A percentile compares a stretch with the other conserved stretches of the same genome.
Conservation (phyloP, 1,284 basidiomycete genomes). For the Leccinum solheimii region DNA sequence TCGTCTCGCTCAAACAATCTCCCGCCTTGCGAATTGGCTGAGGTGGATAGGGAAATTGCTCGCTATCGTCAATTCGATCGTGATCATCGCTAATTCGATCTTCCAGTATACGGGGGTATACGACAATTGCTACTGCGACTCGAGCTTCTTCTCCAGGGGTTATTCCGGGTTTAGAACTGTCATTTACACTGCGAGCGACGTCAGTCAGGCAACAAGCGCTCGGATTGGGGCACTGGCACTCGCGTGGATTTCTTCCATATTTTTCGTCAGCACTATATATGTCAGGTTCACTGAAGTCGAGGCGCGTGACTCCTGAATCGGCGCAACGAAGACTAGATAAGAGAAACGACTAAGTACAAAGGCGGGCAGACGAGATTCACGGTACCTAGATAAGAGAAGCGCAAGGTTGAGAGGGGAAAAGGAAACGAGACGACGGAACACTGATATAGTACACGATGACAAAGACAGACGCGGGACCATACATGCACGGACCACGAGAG, state of each 20-base stretch:
- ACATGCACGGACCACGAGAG: too few relatives aligned
- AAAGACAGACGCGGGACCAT: too few relatives aligned
- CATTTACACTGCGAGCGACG: not conserved
- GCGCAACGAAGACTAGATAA: too few relatives aligned
- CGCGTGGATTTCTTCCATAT: conserved; percentile 3
- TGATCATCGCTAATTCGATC: conserved; percentile 19
- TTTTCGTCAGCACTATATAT: conserved; percentile 21
- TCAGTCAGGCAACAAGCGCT: conserved; percentile 2
- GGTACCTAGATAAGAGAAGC: too few relatives aligned
- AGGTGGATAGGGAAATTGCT: conserved; percentile 28
- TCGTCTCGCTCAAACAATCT: not conserved
- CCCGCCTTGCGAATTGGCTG: conserved; percentile 14
- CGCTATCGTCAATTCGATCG: conserved; percentile 26
- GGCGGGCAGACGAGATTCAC: too few relatives aligned
- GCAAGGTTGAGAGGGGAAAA: too few relatives aligned
- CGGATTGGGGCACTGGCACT: conserved; percentile 25
- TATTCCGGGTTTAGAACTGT: conserved; percentile 13
- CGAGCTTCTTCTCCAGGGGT: conserved; percentile 16
- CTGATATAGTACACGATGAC: too few relatives aligned
- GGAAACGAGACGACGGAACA: too few relatives aligned
- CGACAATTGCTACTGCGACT: conserved; percentile 27
- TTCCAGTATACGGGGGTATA: conserved; percentile 26
- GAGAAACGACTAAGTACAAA: too few relatives aligned
- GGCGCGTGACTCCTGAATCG: too few relatives aligned
- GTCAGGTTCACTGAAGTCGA: too few relatives aligned